These are phyloP conservation scores for Chiua virens DNA, from an alignment of 768 basidiomycete genomes.

Conservation along the genomic window DNA sequence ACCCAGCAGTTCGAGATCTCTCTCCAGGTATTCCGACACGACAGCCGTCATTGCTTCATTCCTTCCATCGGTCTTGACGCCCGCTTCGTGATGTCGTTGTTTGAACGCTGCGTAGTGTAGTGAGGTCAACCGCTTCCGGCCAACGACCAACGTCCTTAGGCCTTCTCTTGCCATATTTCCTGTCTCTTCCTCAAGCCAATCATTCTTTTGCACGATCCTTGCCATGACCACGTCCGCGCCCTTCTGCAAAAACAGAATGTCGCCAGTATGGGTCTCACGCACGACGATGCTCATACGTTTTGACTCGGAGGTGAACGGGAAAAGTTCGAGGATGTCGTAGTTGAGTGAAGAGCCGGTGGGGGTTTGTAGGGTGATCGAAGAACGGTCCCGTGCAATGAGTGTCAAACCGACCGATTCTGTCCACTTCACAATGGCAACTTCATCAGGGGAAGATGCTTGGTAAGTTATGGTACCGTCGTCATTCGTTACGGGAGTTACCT, in stretches of 20 bases:
- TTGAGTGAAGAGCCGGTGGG: slow-evolving; percentile 61
- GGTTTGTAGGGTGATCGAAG: slow-evolving; percentile 80
- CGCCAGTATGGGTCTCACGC: slow-evolving; percentile 70
- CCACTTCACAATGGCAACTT: slow-evolving; percentile 98
- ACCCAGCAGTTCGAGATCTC: slow-evolving; percentile 87
- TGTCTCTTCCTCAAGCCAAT: slow-evolving; percentile 98
- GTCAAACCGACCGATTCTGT: slow-evolving; percentile 93
- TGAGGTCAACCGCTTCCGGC: slow-evolving; percentile 68
- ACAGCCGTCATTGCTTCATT: slow-evolving; percentile 80
- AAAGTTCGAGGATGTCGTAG: slow-evolving; percentile 90
- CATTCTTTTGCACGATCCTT: slow-evolving; percentile 91
- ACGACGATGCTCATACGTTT: slow-evolving; percentile 99
- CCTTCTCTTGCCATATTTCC: slow-evolving; percentile 99
- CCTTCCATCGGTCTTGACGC: slow-evolving; percentile 72
- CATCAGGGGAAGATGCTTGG: slow-evolving; percentile 98
- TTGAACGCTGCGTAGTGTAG: slow-evolving; percentile 78
- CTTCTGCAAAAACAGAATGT: slow-evolving; percentile 91
- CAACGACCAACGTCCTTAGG: slow-evolving; percentile 90
- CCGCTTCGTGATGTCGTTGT: slow-evolving; percentile 69
- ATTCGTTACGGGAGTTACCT: slow-evolving; percentile 95
- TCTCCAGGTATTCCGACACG: slow-evolving; percentile 76
- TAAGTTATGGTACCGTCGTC: slow-evolving; percentile 95
- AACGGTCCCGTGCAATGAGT: slow-evolving; percentile 86
- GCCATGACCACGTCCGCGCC: slow-evolving; percentile 99
- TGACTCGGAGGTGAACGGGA: slow-evolving; percentile 98